Evolutionary conservation across 805 yeast genomes (phyloP).

Genomic region (Wickerhamomyces strasburgensis): DNA sequence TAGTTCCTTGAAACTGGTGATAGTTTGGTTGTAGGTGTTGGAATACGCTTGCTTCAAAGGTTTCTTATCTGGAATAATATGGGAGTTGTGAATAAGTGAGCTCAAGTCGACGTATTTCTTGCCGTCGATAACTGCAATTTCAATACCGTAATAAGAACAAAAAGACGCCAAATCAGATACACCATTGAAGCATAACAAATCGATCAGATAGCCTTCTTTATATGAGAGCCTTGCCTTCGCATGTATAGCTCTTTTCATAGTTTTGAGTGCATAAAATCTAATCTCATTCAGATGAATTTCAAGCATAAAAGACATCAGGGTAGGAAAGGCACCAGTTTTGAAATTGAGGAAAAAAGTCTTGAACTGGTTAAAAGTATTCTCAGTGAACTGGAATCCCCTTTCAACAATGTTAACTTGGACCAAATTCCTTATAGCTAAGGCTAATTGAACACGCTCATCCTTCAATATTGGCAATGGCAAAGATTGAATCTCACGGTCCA

Average conservation of each 20-base stretch:
- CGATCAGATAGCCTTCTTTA: conserved; percentile 40
- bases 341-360: conserved; percentile 57
- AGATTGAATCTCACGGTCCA: conserved; percentile 68
- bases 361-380: conserved; percentile 58
- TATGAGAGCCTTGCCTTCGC: conserved; percentile 60
- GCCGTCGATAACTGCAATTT: conserved; percentile 32
- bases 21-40: conserved; percentile 35
- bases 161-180: conserved; percentile 47
- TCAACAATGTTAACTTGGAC: conserved; percentile 55
- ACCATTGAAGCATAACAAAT: conserved; percentile 65
- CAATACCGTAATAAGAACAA: conserved; percentile 60
- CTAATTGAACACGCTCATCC: conserved; percentile 59
- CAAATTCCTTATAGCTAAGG: conserved; percentile 63
- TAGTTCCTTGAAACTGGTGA: conserved; percentile 28
- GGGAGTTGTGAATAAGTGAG: conserved; percentile 35
- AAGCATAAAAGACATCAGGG: conserved; percentile 64
- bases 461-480: conserved; percentile 55
- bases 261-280: conserved; percentile 64
- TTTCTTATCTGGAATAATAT: conserved; percentile 30
- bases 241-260: conserved; percentile 64
- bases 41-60: conserved; percentile 47
- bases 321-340: conserved; percentile 49
- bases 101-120: conserved; percentile 36
- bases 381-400: conserved; percentile 46
- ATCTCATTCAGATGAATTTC: conserved; percentile 80